A percentile compares a stretch with the other conserved stretches of the same genome.
These are phyloP conservation scores for Niveomyces coronatus DNA, from an alignment of 2,329 filamentous ascomycete species.

Conservation along the genomic window DNA sequence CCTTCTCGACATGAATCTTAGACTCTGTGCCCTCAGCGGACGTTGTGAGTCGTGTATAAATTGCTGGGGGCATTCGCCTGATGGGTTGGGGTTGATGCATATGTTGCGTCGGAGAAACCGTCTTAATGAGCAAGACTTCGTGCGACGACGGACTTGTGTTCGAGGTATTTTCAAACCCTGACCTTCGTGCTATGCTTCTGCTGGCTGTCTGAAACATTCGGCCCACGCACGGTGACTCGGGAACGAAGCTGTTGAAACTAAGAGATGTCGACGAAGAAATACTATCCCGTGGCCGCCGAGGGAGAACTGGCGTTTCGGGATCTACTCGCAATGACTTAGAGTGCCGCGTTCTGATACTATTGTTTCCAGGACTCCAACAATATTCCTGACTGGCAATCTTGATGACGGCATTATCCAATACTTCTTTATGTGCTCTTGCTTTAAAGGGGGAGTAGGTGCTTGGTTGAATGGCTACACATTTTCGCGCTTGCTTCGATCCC, in stretches of 20 bases:
- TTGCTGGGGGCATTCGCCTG: neutral
- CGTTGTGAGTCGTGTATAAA: neutral
- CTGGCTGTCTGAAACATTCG: neutral
- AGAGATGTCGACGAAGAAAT: constrained; percentile 3
- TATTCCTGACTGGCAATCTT: constrained; percentile 9
- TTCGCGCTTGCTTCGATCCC: neutral
- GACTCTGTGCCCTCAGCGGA: neutral
- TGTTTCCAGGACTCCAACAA: constrained; percentile 8
- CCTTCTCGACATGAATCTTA: neutral
- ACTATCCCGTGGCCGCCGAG: neutral
- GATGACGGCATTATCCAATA: neutral
- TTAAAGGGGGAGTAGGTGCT: neutral
- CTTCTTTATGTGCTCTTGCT: neutral
- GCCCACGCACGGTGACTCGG: constrained; percentile 5
- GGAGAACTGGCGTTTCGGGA: neutral
- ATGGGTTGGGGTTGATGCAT: constrained; percentile 7
- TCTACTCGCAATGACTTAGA: neutral
- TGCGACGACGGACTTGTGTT: constrained; percentile 5
- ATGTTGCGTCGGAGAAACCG: neutral
- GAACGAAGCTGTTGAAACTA: constrained; percentile 3
- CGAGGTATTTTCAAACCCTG: neutral
- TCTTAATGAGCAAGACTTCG: neutral
- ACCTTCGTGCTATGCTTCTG: neutral
- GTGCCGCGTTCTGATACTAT: constrained; percentile 2
- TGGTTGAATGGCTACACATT: neutral